phyloP scores from a whole-genome alignment of 1,284 basidiomycete genomes.

The Schizophyllum amplum region DNA sequence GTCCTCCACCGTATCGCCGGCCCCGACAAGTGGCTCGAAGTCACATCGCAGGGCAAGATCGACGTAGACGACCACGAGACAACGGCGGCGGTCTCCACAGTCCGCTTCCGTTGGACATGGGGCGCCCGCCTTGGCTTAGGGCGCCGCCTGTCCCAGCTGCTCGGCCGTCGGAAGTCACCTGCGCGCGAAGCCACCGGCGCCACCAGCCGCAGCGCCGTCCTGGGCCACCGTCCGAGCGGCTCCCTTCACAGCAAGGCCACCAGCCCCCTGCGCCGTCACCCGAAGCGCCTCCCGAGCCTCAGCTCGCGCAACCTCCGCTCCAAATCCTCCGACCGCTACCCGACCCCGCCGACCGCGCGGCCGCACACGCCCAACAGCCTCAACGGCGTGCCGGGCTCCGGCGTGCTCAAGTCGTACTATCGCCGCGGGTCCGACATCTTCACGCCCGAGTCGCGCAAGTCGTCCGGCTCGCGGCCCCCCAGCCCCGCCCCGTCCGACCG shows the following conservation, averaged over 20 bases:
- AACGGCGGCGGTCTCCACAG: constrained; percentile 61
- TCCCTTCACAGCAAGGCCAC: not conserved
- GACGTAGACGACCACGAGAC: constrained; percentile 77
- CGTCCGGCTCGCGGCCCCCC: not conserved
- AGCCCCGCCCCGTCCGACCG: not conserved
- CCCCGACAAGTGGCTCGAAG: constrained; percentile 70
- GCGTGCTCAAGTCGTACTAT: constrained; percentile 2
- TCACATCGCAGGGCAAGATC: constrained; percentile 49
- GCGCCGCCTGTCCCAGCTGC: constrained; percentile 36
- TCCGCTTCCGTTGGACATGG: constrained; percentile 51
- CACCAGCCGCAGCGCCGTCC: not conserved
- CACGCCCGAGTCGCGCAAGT: constrained; percentile 1
- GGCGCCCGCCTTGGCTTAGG: constrained; percentile 24
- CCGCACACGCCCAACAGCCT: not conserved
- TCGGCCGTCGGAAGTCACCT: constrained; percentile 33
- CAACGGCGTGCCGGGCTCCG: not conserved
- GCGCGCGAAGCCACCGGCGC: constrained; percentile 21
- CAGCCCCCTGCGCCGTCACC: not conserved
- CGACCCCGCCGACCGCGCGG: not conserved
- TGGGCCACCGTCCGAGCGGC: not conserved
- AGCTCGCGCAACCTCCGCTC: constrained; percentile 1
- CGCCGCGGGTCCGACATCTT: not conserved
- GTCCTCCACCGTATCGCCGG: constrained; percentile 69
- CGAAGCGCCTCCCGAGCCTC: not conserved
- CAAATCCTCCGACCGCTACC: not conserved